Base-by-base conservation (phyloP, 257 asterid species). In the Solanum appendiculatum region DNA sequence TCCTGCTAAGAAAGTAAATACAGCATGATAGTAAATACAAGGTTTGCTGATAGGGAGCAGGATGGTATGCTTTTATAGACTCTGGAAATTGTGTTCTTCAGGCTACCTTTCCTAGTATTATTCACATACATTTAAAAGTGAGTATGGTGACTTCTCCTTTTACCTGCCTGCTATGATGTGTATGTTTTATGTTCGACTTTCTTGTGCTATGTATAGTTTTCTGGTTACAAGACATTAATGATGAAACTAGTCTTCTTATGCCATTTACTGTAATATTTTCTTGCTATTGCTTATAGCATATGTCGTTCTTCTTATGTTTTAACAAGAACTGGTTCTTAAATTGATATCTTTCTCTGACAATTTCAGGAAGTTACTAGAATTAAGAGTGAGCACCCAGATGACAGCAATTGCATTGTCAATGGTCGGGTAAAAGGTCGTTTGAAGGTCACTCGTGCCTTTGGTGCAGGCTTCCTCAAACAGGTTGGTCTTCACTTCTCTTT, bases 381-480 rank as follows among this genome's bases (percentile, higher is more conserved):
- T 92, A 94, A 93, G 95, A 94, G 92, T 72, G 99, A 96, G 92
- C 99, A 96, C 90, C 99, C 98, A 48, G 98, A 96, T 94, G 99
- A 96, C 92, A 87, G 91, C 60, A 92, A 93, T 91, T 96, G 99
- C 89, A 96, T 96, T 88, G 98, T 94, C 86, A 95, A 96, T 87
- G 98, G 91, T 88, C 92, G 98, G 91, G 99, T 95, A 33, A 96
- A 96, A 91, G 99, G 99, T 15, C 99, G 98, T 86, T 94, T 96
- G 86, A 96, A 95, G 92, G 99, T 96, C 81, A 96, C 99, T 82
- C 98, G 99, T 86, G 99, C 99, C 78, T 96, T 96, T 90, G 99
- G 99, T 89, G 99, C 99, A 91, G 99, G 99, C 87, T 96, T 92
- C 91, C 98, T 96, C 83, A 96, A 96, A 89, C 95, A 95, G 98